Evolutionary conservation across 106 monocot genomes (phyloP), one percentile per base, ranked within the genome.

Genomic region (Hemerocallis citrina): DNA sequence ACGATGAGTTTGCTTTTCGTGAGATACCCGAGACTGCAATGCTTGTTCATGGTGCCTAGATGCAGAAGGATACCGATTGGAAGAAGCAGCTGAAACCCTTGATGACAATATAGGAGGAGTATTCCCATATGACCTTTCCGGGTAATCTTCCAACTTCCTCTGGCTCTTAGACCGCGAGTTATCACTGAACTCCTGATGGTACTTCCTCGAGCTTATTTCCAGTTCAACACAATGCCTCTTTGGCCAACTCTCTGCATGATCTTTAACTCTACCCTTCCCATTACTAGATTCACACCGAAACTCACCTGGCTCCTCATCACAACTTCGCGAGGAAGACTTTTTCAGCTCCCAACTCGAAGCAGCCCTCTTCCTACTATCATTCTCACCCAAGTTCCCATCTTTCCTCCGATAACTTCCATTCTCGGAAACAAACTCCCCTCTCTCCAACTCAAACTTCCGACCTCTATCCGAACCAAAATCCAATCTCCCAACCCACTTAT

Each of bases 61-160:
- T 56, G 82, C 48, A 59, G 27, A 75, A 33, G 62, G 58, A 64
- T 79, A 37, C 54, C 65, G 74, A 52, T 36, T 62, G 10, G 75
- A 52, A 0, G 71, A 71, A 47, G 73, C n/a, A n/a, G n/a, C n/a
- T n/a, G n/a, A 72, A 57, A 54, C 37, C 40, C 56, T 81, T 11
- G 67, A 79, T 36, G 74, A 55, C 6, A 61, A 67, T 52, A 61
- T 47, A 6, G 32, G 12, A 29, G 75, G 66, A 33, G 59, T 54
- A 74, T 46, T 73, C 47, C 61, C 65, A 34, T 49, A 22, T 4
- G 68, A 59, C 65, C 54, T 91, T 22, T 90, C 90, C n/a, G n/a
- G n/a, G n/a, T n/a, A n/a, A n/a, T n/a, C n/a, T 54, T 85, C 83
- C 11, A 61, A 69, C 67, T 81, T 76, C 60, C 81, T 80, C 33